Evolutionary conservation across 164 flowering plant species (phyloP).

Genomic region (Magnolia kwangsiensis): DNA sequence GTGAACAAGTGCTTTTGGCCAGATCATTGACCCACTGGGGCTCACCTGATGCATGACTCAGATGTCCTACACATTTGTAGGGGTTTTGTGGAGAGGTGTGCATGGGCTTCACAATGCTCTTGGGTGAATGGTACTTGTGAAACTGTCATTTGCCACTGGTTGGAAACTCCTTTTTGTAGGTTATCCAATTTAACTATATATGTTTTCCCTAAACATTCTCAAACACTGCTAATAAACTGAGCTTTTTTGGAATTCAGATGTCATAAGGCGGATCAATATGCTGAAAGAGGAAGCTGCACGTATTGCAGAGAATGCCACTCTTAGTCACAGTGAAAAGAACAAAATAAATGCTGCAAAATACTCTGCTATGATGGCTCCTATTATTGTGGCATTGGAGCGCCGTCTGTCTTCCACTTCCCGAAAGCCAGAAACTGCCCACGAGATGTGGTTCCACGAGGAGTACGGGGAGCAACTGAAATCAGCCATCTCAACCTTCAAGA

Average conservation of each 20-base stretch:
- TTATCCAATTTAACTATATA: neutral
- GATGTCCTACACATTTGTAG: neutral
- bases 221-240: neutral
- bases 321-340: slow-evolving; percentile 75
- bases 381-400: slow-evolving; percentile 91
- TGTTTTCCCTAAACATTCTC: neutral
- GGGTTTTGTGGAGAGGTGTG: neutral
- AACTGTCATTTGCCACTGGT: neutral
- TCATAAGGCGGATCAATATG: slow-evolving; percentile 80
- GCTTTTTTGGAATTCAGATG: slow-evolving; percentile 51
- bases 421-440: slow-evolving; percentile 94
- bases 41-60: neutral
- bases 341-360: slow-evolving; percentile 94
- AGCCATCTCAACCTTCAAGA: slow-evolving; percentile 68
- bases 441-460: slow-evolving; percentile 77
- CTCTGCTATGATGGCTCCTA: slow-evolving; percentile 98
- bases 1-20: no score
- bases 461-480: slow-evolving; percentile 67
- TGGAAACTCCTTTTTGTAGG: neutral
- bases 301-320: slow-evolving; percentile 77
- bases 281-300: slow-evolving; percentile 92
- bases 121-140: neutral
- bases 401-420: slow-evolving; percentile 89
- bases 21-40: neutral
- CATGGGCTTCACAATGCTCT: neutral